These are phyloP conservation scores for Clonostachys byssicola DNA, from an alignment of 2,329 filamentous ascomycete genomes.

Conservation along the genomic window DNA sequence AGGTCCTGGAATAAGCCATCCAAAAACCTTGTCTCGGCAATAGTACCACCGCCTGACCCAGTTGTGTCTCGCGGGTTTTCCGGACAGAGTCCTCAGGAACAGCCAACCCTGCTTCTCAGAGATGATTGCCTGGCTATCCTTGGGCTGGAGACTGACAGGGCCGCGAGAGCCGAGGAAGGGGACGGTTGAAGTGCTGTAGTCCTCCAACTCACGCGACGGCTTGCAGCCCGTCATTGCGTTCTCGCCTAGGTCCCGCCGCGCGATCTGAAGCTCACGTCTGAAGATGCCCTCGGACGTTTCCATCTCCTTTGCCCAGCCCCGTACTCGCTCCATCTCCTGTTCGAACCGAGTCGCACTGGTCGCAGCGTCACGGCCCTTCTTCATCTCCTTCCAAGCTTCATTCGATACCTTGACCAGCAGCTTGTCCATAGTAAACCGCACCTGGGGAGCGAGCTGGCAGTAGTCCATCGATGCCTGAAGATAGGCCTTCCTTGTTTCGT, in stretches of 20 bases:
- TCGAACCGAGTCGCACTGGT: constrained; percentile 63
- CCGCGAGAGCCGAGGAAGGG: constrained; percentile 74
- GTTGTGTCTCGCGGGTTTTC: constrained; percentile 83
- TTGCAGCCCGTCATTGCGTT: constrained; percentile 64
- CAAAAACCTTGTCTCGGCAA: constrained; percentile 92
- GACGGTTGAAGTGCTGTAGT: constrained; percentile 87
- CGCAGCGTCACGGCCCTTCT: constrained; percentile 62
- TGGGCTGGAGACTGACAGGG: constrained; percentile 58
- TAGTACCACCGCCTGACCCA: constrained; percentile 97
- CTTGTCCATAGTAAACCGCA: constrained; percentile 80
- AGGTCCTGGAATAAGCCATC: constrained; percentile 80
- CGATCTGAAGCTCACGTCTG: constrained; percentile 72
- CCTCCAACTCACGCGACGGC: constrained; percentile 87
- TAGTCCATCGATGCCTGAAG: constrained; percentile 92
- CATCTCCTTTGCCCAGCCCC: constrained; percentile 93
- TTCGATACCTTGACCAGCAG: constrained; percentile 79
- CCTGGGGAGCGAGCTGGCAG: constrained; percentile 79
- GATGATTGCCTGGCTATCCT: constrained; percentile 42
- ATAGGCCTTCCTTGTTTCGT: constrained; percentile 88
- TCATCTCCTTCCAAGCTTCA: constrained; percentile 88
- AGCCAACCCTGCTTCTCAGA: constrained; percentile 94
- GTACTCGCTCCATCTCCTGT: constrained; percentile 83
- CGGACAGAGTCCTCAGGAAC: constrained; percentile 74
- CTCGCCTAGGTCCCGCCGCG: constrained; percentile 79
- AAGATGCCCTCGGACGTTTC: constrained; percentile 83